These are phyloP conservation scores for Arabis hirsuta DNA, from an alignment of 345 rosid genomes.

Conservation along the genomic window DNA sequence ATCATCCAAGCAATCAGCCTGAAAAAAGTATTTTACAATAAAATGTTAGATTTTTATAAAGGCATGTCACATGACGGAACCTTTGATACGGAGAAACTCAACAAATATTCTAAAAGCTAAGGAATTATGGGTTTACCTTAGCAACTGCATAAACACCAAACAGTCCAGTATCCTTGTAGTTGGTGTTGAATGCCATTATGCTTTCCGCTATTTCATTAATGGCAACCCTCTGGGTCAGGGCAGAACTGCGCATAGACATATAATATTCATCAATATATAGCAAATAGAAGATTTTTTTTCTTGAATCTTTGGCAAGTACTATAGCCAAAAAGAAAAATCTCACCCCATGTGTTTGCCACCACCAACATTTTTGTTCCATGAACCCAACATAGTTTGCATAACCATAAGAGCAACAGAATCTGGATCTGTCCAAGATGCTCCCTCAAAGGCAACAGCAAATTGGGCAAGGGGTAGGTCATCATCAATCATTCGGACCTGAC, in stretches of 20 bases:
- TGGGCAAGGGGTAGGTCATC: conserved; percentile 97
- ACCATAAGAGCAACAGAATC: conserved; percentile 96
- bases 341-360: conserved; percentile 99
- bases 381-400: conserved; percentile 98
- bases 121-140: conserved; percentile 56
- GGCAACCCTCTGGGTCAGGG: conserved; percentile 82
- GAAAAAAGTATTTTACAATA: not conserved
- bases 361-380: conserved; percentile 84
- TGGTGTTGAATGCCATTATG: conserved; percentile 98
- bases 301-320: not conserved
- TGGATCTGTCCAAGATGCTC: conserved; percentile 99
- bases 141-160: conserved; percentile 98
- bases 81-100: not conserved
- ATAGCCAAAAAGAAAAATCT: conserved; percentile 35
- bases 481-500: conserved; percentile 90
- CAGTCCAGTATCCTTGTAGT: conserved; percentile 97
- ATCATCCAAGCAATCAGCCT: conserved; percentile 77
- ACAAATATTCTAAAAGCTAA: conserved; percentile 5
- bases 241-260: conserved; percentile 61
- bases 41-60: not conserved
- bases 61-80: not conserved
- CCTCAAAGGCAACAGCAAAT: conserved; percentile 95
- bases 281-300: not conserved
- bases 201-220: conserved; percentile 94
- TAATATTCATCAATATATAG: conserved; percentile 35